Conservation (phyloP, 2,329 filamentous ascomycete species). For the Cladorrhinum sp. region DNA sequence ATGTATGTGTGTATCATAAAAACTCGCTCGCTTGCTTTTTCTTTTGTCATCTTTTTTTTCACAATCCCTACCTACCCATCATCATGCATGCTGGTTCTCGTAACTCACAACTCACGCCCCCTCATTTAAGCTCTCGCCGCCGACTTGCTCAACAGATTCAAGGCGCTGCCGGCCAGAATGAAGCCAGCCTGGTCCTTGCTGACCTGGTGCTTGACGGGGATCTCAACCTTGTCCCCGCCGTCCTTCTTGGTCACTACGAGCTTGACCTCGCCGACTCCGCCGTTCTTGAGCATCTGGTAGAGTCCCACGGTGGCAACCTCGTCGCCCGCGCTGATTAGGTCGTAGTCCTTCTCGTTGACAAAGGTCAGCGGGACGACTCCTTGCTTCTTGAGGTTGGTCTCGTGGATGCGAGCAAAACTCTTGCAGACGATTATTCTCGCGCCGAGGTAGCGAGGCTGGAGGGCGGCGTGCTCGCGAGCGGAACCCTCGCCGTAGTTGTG, state of each 20-base stretch:
- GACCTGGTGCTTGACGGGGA: slow-evolving; percentile 83
- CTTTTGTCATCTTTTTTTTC: neutral
- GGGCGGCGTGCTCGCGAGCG: slow-evolving; percentile 82
- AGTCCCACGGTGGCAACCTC: slow-evolving; percentile 78
- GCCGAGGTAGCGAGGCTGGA: slow-evolving; percentile 80
- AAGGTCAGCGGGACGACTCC: slow-evolving; percentile 94
- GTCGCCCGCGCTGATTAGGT: slow-evolving; percentile 78
- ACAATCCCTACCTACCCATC: neutral
- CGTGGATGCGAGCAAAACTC: slow-evolving; percentile 85
- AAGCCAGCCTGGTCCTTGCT: slow-evolving; percentile 89
- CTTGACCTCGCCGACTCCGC: slow-evolving; percentile 73
- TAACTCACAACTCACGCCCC: no score
- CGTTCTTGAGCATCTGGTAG: slow-evolving; percentile 72
- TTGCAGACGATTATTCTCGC: slow-evolving; percentile 78
- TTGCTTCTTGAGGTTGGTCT: slow-evolving; percentile 94
- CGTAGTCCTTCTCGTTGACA: slow-evolving; percentile 82
- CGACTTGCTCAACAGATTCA: slow-evolving; percentile 67
- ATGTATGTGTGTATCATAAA: neutral
- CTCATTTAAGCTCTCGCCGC: neutral
- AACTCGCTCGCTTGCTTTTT: neutral
- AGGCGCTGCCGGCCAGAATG: slow-evolving; percentile 85
- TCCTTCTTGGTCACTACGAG: slow-evolving; percentile 61
- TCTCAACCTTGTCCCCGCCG: slow-evolving; percentile 59
- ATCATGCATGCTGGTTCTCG: neutral
- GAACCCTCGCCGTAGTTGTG: slow-evolving; percentile 94